Evolutionary conservation across 805 yeast genomes (phyloP).

Genomic region (Kockiozyma suomiensis): DNA sequence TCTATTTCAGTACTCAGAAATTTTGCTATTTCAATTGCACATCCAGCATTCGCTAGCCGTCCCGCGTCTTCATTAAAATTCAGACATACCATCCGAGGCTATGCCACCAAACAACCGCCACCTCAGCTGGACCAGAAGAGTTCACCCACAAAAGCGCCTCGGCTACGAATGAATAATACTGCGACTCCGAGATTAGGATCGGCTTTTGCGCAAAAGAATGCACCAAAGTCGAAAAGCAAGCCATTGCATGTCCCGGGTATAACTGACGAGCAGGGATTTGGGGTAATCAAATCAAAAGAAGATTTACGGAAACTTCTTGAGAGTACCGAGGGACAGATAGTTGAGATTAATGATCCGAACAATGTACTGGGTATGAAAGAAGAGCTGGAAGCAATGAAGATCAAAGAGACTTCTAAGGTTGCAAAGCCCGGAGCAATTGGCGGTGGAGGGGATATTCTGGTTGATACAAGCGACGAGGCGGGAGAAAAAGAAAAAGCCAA

Average conservation of each 20-base stretch:
- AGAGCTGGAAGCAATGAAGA: not conserved
- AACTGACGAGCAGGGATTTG: constrained; percentile 14
- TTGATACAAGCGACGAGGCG: constrained; percentile 6
- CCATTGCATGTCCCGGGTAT: constrained; percentile 15
- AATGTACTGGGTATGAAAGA: not conserved
- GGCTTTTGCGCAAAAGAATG: not conserved
- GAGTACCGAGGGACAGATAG: not conserved
- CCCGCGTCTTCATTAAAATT: not conserved
- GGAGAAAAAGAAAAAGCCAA: not conserved
- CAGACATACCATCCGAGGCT: not conserved
- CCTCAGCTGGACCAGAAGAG: not conserved
- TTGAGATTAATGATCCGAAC: not conserved
- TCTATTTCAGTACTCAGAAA: not conserved
- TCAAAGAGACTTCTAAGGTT: not conserved
- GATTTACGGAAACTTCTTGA: constrained; percentile 1
- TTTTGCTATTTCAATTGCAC: not conserved
- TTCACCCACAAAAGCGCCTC: not conserved
- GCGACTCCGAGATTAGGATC: not conserved
- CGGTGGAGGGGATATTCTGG: constrained; percentile 13
- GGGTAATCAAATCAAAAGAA: not conserved
- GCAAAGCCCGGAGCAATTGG: constrained; percentile 5
- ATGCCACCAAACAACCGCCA: no score
- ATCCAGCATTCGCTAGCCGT: not conserved
- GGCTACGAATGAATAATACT: not conserved
- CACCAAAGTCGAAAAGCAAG: not conserved